Conservation (phyloP, 2,329 filamentous ascomycete genomes). For the Aspergillus sp. region DNA sequence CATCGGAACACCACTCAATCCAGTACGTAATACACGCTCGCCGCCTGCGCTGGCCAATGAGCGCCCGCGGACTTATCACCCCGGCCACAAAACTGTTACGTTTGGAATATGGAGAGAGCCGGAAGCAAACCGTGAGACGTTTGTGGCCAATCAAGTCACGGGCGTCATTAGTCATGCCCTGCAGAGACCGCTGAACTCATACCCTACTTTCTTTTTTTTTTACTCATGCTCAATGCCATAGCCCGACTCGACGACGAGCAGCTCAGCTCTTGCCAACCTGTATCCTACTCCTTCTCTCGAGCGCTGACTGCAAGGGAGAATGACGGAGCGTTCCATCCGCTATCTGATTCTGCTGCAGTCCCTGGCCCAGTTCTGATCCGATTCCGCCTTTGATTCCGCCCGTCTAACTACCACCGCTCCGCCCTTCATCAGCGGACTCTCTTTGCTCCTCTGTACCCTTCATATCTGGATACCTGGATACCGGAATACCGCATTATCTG, state of each 20-base stretch:
- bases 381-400: not conserved
- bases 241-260: no score
- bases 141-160: slow-evolving; percentile 4
- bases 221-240: no score
- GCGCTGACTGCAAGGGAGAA: slow-evolving; percentile 8
- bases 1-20: not conserved
- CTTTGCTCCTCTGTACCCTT: not conserved
- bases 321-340: slow-evolving; percentile 23
- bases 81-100: slow-evolving; percentile 19
- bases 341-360: slow-evolving; percentile 24
- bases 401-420: not conserved
- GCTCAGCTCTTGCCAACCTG: no score
- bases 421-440: not conserved
- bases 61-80: not conserved
- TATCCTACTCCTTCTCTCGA: not conserved
- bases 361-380: slow-evolving; percentile 8
- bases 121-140: slow-evolving; percentile 4
- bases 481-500: not conserved
- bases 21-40: slow-evolving; percentile 27
- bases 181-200: not conserved
- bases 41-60: slow-evolving; percentile 23
- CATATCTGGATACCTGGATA: not conserved
- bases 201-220: not conserved
- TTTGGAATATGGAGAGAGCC: slow-evolving; percentile 14
- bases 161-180: no score